A percentile compares a stretch with the other conserved stretches of the same genome.
Evolutionary conservation across 352 stramenopile genomes (phyloP).

Genomic region (Globisporangium iwayamae): DNA sequence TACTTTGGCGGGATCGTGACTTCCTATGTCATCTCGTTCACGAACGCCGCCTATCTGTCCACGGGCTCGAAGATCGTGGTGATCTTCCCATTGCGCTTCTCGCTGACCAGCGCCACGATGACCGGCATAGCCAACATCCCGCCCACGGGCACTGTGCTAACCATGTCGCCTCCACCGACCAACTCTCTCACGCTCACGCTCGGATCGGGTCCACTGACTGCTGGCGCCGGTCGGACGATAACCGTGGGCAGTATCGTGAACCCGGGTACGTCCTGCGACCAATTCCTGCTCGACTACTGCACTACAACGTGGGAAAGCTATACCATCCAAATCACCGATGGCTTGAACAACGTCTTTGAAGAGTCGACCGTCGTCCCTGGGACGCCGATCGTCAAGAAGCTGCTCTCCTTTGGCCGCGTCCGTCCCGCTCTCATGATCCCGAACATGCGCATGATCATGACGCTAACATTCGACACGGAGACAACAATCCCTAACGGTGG

Average conservation of each 20-base stretch:
- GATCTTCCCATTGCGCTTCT: constrained; percentile 43
- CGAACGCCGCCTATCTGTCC: constrained; percentile 41
- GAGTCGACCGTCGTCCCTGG: constrained; percentile 34
- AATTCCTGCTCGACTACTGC: constrained; percentile 63
- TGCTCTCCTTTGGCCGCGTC: constrained; percentile 43
- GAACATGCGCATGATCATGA: constrained; percentile 32
- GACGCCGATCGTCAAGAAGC: constrained; percentile 66
- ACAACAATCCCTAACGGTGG: constrained; percentile 39
- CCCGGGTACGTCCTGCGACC: constrained; percentile 46
- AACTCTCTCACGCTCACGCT: constrained; percentile 27
- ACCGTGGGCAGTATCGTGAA: constrained; percentile 47
- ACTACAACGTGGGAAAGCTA: constrained; percentile 36
- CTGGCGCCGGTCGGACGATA: constrained; percentile 39
- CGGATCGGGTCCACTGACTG: constrained; percentile 24
- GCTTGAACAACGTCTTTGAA: constrained; percentile 38
- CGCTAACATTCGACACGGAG: constrained; percentile 37
- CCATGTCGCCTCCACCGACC: neutral
- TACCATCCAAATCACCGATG: constrained; percentile 36
- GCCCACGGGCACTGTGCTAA: constrained; percentile 26
- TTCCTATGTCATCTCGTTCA: constrained; percentile 37
- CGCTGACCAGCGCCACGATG: constrained; percentile 25
- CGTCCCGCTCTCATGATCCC: constrained; percentile 36
- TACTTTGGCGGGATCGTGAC: constrained; percentile 43
- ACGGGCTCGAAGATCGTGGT: constrained; percentile 32
- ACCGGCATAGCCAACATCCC: constrained; percentile 27